These are phyloP conservation scores for Micractinium conductrix DNA, from an alignment of 139 green algal species.

Conservation along the genomic window DNA sequence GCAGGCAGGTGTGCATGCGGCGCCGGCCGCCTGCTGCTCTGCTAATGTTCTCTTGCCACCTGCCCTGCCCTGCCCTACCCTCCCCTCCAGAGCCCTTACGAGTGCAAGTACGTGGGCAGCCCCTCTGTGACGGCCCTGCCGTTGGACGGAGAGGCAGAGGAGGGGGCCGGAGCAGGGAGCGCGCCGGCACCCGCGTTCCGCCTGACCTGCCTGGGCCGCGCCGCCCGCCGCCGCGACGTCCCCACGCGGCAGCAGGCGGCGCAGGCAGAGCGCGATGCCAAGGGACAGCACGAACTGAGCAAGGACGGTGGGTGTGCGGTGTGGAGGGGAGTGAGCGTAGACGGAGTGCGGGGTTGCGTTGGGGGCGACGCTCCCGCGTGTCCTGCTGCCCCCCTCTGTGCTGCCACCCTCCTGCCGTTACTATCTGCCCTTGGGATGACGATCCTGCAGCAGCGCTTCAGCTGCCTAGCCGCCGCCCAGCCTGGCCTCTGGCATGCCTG, in stretches of 20 bases:
- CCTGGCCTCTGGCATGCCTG: too few relatives aligned
- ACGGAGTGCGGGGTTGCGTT: too few relatives aligned
- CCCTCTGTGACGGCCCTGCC: neutral
- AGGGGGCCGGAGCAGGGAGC: too few relatives aligned
- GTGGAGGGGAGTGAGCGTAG: too few relatives aligned
- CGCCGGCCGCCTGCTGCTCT: neutral
- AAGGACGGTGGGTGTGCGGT: too few relatives aligned
- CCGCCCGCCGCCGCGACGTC: slow-evolving; percentile 22
- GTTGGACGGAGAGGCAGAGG: too few relatives aligned
- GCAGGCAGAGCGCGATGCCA: too few relatives aligned
- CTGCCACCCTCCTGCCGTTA: neutral
- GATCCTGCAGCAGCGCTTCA: too few relatives aligned
- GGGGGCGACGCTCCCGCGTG: neutral
- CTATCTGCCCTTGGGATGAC: too few relatives aligned
- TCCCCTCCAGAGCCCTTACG: slow-evolving; percentile 15
- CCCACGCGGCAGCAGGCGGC: slow-evolving; percentile 3
- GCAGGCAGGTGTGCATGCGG: neutral
- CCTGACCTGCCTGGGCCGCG: neutral
- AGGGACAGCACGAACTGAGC: too few relatives aligned
- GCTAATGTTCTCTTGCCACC: neutral
- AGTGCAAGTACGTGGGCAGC: neutral
- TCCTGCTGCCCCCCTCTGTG: too few relatives aligned
- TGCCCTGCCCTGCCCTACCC: neutral
- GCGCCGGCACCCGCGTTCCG: neutral
- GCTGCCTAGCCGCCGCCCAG: neutral